Percentiles rank a stretch among this genome's conserved stretches.
Conservation (phyloP, 1,284 basidiomycete genomes). For the Meira nashicola region DNA sequence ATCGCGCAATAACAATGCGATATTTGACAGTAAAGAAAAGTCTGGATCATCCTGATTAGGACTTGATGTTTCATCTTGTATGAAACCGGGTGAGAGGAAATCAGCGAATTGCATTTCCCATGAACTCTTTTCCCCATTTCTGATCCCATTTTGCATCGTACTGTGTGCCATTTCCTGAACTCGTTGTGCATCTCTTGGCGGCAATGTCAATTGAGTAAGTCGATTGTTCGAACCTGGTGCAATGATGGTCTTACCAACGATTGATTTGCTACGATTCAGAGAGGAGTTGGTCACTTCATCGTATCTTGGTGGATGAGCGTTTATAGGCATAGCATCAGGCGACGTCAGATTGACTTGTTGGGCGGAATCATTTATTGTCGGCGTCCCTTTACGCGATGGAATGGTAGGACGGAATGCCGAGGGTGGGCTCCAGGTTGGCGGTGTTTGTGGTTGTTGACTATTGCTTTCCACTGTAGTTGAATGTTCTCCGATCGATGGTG, state of each 20-base stretch:
- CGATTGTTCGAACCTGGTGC: background rate
- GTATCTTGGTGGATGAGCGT: background rate
- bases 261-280: constrained; percentile 3
- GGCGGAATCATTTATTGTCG: background rate
- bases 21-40: constrained; percentile 76
- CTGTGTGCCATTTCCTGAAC: no score
- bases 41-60: constrained; percentile 55
- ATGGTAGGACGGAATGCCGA: background rate
- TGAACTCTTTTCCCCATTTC: no score
- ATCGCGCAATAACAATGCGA: constrained; percentile 80
- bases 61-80: background rate
- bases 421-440: constrained; percentile 1
- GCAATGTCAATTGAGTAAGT: background rate
- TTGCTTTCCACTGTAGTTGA: no score
- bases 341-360: background rate
- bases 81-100: no score
- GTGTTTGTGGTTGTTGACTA: background rate
- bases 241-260: background rate
- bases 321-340: background rate
- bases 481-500: no score
- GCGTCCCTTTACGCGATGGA: background rate
- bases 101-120: no score
- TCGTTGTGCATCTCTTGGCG: no score
- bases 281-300: background rate
- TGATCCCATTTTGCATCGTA: no score